phyloP scores from a whole-genome alignment of 768 basidiomycete genomes.

The Gloeophyllum trabeum region DNA sequence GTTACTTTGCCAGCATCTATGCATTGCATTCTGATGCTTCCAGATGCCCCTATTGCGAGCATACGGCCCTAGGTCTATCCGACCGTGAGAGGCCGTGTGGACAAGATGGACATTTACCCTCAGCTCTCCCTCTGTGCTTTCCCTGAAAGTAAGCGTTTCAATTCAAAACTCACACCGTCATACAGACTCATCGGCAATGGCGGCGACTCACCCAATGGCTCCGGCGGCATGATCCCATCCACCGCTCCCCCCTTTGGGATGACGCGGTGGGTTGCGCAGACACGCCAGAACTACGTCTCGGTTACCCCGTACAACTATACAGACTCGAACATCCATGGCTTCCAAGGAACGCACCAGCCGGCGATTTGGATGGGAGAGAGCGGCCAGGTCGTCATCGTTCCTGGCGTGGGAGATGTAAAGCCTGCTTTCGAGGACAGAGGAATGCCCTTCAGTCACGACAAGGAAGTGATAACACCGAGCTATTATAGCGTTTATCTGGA shows the following conservation, averaged over 20 bases:
- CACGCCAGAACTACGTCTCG: constrained; percentile 65
- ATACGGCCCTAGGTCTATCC: too few species aligned
- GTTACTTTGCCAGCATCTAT: too few species aligned
- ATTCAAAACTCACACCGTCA: too few species aligned
- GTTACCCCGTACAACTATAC: constrained; percentile 64
- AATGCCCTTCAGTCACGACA: constrained; percentile 35
- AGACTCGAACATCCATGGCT: constrained; percentile 50
- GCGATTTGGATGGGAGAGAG: constrained; percentile 89
- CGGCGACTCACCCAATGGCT: constrained; percentile 56
- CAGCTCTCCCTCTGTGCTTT: too few species aligned
- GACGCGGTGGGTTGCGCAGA: constrained; percentile 82
- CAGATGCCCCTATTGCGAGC: too few species aligned
- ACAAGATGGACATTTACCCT: too few species aligned
- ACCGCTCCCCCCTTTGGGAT: constrained; percentile 74
- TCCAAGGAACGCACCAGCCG: constrained; percentile 73
- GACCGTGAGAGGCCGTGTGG: too few species aligned
- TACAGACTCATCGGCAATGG: constrained; percentile 63
- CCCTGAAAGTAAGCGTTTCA: too few species aligned
- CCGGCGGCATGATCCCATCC: constrained; percentile 72
- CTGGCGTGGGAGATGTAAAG: constrained; percentile 40
- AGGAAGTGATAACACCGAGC: constrained; percentile 41
- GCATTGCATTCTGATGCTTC: too few species aligned
- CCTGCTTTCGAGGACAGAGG: constrained; percentile 49
- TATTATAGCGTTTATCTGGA: constrained; percentile 49
- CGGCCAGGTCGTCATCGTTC: constrained; percentile 47